Percentiles rank a stretch among this genome's conserved stretches.
These are phyloP conservation scores for Fusarium acutatum DNA, from an alignment of 2,329 filamentous ascomycete species.

Conservation along the genomic window DNA sequence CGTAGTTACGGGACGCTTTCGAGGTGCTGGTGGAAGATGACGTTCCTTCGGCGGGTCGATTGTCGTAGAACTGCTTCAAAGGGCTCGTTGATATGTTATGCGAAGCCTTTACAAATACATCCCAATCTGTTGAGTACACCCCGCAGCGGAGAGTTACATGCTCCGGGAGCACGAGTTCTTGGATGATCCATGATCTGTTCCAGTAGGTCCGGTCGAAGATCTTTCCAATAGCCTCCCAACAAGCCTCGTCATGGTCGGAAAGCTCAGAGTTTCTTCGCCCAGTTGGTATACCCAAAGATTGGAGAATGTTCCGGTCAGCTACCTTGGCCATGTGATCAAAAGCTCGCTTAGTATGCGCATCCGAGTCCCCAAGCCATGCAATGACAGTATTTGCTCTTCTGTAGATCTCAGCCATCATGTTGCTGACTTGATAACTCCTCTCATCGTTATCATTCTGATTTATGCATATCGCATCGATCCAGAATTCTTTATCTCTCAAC, in stretches of 20 bases:
- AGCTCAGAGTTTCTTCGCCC: fast-evolving
- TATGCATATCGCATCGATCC: not conserved
- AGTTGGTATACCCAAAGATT: not conserved
- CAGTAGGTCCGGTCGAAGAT: not conserved
- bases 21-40: not conserved
- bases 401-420: not conserved
- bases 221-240: not conserved
- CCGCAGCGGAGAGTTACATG: not conserved
- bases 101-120: not conserved
- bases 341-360: not conserved
- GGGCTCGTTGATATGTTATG: not conserved
- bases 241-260: not conserved
- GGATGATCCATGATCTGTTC: not conserved
- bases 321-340: not conserved
- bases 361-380: not conserved
- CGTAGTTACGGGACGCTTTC: not conserved
- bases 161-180: not conserved
- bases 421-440: not conserved
- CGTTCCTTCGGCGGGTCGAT: fast-evolving
- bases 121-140: not conserved
- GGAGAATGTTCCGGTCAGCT: not conserved
- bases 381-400: not conserved
- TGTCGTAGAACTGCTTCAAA: not conserved
- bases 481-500: not conserved
- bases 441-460: not conserved